Conservation (phyloP, 495 filamentous ascomycete species). For the Rostrohypoxylon terebratum region DNA sequence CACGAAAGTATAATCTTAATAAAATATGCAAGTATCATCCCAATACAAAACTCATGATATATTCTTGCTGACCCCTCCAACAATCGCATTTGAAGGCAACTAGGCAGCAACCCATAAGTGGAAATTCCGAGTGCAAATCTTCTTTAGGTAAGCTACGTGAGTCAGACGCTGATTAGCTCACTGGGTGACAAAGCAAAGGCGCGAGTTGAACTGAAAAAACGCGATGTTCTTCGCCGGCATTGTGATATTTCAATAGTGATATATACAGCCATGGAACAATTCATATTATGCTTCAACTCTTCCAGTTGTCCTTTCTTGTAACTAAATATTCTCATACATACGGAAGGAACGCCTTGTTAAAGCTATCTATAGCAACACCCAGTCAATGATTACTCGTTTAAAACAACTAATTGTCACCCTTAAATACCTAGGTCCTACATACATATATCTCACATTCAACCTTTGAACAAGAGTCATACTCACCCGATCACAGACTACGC, state of each 20-base stretch:
- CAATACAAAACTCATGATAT: neutral
- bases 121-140: neutral
- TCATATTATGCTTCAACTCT: neutral
- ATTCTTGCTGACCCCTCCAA: neutral
- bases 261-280: neutral
- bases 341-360: neutral
- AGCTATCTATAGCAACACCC: neutral
- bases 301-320: neutral
- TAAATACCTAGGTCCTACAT: neutral
- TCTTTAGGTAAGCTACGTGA: slow-evolving; percentile 3
- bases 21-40: too few relatives aligned
- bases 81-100: neutral
- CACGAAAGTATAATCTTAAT: neutral
- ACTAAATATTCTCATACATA: neutral
- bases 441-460: neutral
- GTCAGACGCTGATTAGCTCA: neutral
- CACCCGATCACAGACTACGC: slow-evolving; percentile 4
- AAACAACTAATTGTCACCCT: slow-evolving; percentile 9
- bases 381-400: slow-evolving; percentile 28
- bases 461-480: neutral
- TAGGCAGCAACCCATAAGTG: neutral
- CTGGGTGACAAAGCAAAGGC: slow-evolving; percentile 17
- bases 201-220: slow-evolving; percentile 8
- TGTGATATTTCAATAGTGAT: neutral
- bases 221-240: neutral